Evolutionary conservation across 257 asterid genomes (phyloP).

Genomic region (Solanum commersonii): DNA sequence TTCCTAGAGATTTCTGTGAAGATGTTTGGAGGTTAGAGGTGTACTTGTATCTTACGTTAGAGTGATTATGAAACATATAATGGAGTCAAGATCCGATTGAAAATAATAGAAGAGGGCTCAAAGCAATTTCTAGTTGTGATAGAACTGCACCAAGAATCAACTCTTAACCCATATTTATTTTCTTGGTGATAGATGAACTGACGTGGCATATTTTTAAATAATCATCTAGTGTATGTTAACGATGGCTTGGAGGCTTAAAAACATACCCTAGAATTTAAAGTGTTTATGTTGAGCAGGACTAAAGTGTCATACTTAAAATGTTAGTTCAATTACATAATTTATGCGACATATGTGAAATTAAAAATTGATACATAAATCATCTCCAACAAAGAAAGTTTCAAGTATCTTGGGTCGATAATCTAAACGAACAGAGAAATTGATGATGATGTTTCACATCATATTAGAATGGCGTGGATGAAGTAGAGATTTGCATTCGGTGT

Average conservation of each 20-base stretch:
- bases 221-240: neutral
- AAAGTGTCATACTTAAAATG: neutral
- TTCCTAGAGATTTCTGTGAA: neutral
- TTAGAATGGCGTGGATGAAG: neutral
- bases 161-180: neutral
- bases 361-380: neutral
- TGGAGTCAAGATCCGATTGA: no score
- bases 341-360: no score
- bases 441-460: neutral
- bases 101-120: neutral
- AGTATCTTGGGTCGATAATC: neutral
- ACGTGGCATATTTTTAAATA: neutral
- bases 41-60: neutral
- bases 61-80: no score
- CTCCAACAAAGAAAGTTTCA: no score
- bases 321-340: neutral
- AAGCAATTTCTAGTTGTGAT: neutral
- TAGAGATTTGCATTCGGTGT: neutral
- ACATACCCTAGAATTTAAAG: neutral
- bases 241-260: neutral
- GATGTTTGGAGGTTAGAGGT: neutral
- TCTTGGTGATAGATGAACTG: neutral
- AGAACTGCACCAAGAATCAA: no score
- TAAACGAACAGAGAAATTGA: no score
- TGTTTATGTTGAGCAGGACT: neutral